Evolutionary conservation across 169 alveolate genomes (phyloP), one percentile per base, ranked within the genome.

Genomic region (Plasmodium coatneyi): DNA sequence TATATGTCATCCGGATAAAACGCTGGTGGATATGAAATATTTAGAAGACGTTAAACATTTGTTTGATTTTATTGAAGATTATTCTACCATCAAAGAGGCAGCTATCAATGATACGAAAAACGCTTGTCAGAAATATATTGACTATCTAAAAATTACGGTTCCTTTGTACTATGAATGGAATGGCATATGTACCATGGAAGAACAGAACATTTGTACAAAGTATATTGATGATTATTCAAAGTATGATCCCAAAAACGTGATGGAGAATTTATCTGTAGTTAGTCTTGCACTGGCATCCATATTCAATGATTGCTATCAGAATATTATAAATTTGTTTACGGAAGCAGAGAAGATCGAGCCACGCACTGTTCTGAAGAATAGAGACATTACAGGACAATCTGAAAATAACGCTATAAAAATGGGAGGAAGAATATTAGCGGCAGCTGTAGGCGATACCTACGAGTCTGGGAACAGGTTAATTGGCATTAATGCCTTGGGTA

Each of bases 91-190:
- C n/a, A 83, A 83, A 83, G 4, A 70, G 16, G 92, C 25, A 36
- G 92, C 82, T 66, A 83, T 66, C 25, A 71, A 70, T 16, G 82
- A 83, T 70, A 60, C 92, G 19, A 70, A 83, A 36, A 70, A 30
- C 30, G 92, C 92, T 0, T 83, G 92, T 70, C 28, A 70, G 25
- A 71, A n/a, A 28, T 83, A 66, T 83, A 32, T 66, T 83, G 82
- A 83, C 25, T 32, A 60, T 25, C 70, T 83, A n/a, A 36, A 71
- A 36, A 2, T 36, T 36, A 39, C n/a, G 43, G 70, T 83, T 52
- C 92, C 92, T 66, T 19, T 71, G 30, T 83, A 66, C 74, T 83
- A 66, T 41, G 82, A 70, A 32, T 83, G 92, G 92, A 70, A 25
- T 5, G 25, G 2, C 16, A 3, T 83, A 39, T 83, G 92, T 19